A percentile compares a stretch with the other conserved stretches of the same genome.
Evolutionary conservation across 768 basidiomycete genomes (phyloP).

Genomic region (Neoboletus brunneissimus): DNA sequence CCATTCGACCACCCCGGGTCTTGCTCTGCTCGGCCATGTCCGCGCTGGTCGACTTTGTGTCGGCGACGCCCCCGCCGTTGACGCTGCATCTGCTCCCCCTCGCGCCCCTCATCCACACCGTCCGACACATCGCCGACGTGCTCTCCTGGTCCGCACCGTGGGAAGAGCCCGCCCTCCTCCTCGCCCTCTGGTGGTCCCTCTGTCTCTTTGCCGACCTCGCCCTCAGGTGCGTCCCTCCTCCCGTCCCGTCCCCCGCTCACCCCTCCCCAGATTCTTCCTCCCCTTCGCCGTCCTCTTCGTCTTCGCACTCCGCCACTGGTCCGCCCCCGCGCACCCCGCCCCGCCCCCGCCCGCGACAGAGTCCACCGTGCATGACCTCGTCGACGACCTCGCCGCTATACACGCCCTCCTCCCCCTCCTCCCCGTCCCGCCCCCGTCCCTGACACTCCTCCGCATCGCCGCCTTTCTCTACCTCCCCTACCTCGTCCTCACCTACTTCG

Average conservation of each 20-base stretch:
- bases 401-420: constrained; percentile 53
- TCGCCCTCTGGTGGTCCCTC: constrained; percentile 75
- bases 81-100: constrained; percentile 60
- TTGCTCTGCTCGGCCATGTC: constrained; percentile 3
- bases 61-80: constrained; percentile 59
- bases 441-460: constrained; percentile 53
- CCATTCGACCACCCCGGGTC: background rate
- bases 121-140: constrained; percentile 46
- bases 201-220: constrained; percentile 57
- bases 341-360: constrained; percentile 48
- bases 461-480: constrained; percentile 62
- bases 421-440: constrained; percentile 27
- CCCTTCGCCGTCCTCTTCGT: constrained; percentile 49
- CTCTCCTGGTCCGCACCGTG: constrained; percentile 55
- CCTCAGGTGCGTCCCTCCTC: constrained; percentile 43
- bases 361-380: constrained; percentile 45
- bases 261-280: constrained; percentile 49
- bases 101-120: constrained; percentile 47
- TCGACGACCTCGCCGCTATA: constrained; percentile 67
- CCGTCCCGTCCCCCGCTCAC: background rate
- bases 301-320: constrained; percentile 32
- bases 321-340: constrained; percentile 14
- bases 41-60: constrained; percentile 46
- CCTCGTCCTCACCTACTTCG: constrained; percentile 56
- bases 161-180: constrained; percentile 62